A percentile compares a stretch with the other conserved stretches of the same genome.
These are phyloP conservation scores for Sclerotinia spermophila DNA, from an alignment of 2,329 filamentous ascomycete species.

Conservation along the genomic window DNA sequence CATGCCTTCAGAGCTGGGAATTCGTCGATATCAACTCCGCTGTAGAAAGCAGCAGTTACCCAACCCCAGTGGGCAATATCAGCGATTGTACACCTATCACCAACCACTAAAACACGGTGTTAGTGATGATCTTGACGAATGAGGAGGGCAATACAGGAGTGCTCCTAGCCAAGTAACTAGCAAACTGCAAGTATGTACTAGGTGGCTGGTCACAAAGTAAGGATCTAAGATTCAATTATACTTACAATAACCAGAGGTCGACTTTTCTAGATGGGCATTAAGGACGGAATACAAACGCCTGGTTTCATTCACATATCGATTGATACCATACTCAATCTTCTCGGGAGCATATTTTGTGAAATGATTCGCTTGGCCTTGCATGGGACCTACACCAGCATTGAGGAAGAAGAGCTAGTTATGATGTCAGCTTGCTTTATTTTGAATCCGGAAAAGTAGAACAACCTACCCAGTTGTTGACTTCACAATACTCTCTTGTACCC, in stretches of 20 bases:
- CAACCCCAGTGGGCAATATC: constrained; percentile 60
- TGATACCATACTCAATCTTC: constrained; percentile 76
- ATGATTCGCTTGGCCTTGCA: constrained; percentile 83
- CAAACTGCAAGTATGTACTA: not conserved
- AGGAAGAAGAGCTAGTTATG: constrained; percentile 57
- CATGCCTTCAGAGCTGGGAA: constrained; percentile 75
- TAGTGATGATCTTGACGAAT: not conserved
- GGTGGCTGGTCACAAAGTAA: not conserved
- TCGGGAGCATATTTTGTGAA: constrained; percentile 80
- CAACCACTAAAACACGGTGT: constrained; percentile 45
- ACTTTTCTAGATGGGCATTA: constrained; percentile 63
- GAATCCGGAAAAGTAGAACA: not conserved
- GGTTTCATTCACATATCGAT: constrained; percentile 79
- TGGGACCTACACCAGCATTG: constrained; percentile 76
- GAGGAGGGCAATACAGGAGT: not conserved
- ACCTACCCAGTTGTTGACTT: constrained; percentile 71
- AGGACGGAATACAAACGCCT: constrained; percentile 76
- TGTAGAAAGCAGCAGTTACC: constrained; percentile 37
- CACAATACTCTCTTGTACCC: constrained; percentile 71
- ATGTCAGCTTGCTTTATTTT: constrained; percentile 6
- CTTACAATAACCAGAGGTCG: constrained; percentile 48
- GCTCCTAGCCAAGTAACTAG: not conserved
- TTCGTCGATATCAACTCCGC: constrained; percentile 65
- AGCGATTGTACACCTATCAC: constrained; percentile 67
- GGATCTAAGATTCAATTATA: not conserved